These are phyloP conservation scores for Solanum tarijense DNA, from an alignment of 257 asterid species.

Conservation along the genomic window DNA sequence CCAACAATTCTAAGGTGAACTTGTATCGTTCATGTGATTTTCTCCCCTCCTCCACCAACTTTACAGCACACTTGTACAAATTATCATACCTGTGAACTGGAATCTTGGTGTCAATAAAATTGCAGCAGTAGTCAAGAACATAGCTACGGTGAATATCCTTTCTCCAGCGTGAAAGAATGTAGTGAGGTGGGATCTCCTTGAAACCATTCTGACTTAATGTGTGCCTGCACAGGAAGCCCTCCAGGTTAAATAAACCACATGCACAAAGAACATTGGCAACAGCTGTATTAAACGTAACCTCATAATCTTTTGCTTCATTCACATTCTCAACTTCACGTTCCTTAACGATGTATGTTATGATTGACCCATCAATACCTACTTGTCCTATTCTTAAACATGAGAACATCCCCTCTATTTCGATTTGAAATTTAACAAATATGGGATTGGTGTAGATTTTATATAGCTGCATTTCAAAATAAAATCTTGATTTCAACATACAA, in stretches of 20 bases:
- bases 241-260: slow-evolving; percentile 42
- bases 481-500: slow-evolving; percentile 27
- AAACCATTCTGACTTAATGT: slow-evolving; percentile 34
- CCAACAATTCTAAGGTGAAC: too few relatives aligned
- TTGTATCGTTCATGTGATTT: slow-evolving; percentile 26
- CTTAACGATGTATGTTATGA: slow-evolving; percentile 23
- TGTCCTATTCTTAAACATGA: slow-evolving; percentile 23
- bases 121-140: slow-evolving; percentile 11
- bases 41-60: slow-evolving; percentile 45
- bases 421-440: slow-evolving; percentile 31
- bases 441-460: slow-evolving; percentile 31
- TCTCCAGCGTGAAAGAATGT: slow-evolving; percentile 50
- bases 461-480: slow-evolving; percentile 37
- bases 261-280: slow-evolving; percentile 28
- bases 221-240: slow-evolving; percentile 58
- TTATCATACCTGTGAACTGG: slow-evolving; percentile 45
- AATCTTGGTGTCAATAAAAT: slow-evolving; percentile 34
- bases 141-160: slow-evolving; percentile 33
- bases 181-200: slow-evolving; percentile 48
- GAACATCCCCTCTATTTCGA: slow-evolving; percentile 39
- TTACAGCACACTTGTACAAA: slow-evolving; percentile 27
- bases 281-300: slow-evolving; percentile 32
- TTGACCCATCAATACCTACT: slow-evolving; percentile 20
- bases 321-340: slow-evolving; percentile 28
- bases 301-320: slow-evolving; percentile 31